Evolutionary conservation across 768 basidiomycete species (phyloP).

Genomic region (Phanerodontia chrysosporium): DNA sequence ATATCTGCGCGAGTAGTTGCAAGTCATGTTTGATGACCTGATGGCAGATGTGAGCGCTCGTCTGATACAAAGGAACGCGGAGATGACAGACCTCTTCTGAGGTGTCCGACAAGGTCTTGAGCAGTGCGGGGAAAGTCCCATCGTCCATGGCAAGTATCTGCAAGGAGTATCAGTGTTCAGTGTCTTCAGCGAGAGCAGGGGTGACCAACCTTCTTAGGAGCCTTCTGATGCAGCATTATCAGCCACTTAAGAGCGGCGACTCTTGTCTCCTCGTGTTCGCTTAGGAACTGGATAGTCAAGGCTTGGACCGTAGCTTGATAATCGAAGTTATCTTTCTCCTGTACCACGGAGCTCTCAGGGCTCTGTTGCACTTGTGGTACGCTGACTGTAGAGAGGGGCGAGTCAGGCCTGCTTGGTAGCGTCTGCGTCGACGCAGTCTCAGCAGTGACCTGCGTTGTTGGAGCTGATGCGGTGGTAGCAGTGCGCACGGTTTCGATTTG

Average conservation of each 20-base stretch:
- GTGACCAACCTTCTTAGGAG: constrained; percentile 67
- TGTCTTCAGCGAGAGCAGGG: constrained; percentile 34
- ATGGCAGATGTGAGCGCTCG: neutral
- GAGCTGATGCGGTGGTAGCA: neutral
- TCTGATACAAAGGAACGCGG: neutral
- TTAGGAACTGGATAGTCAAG: constrained; percentile 88
- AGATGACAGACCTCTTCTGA: constrained; percentile 75
- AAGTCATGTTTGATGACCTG: constrained; percentile 95
- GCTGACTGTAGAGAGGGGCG: constrained; percentile 26
- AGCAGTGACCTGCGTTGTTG: neutral
- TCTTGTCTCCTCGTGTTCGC: constrained; percentile 94
- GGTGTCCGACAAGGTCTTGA: constrained; percentile 94
- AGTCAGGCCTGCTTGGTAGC: constrained; percentile 27
- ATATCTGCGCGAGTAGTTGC: constrained; percentile 94
- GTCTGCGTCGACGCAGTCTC: constrained; percentile 13
- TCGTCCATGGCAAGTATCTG: constrained; percentile 96
- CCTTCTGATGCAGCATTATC: constrained; percentile 97
- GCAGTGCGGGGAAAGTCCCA: constrained; percentile 90
- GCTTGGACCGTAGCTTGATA: constrained; percentile 92
- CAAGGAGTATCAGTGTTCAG: neutral
- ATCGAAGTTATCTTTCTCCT: constrained; percentile 73
- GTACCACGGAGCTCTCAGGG: constrained; percentile 22
- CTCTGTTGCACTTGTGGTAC: constrained; percentile 22
- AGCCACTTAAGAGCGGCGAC: constrained; percentile 97
- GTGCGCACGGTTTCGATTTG: constrained; percentile 7